Conservation (phyloP, 2,329 filamentous ascomycete genomes). For the Hypoxylon sp. region DNA sequence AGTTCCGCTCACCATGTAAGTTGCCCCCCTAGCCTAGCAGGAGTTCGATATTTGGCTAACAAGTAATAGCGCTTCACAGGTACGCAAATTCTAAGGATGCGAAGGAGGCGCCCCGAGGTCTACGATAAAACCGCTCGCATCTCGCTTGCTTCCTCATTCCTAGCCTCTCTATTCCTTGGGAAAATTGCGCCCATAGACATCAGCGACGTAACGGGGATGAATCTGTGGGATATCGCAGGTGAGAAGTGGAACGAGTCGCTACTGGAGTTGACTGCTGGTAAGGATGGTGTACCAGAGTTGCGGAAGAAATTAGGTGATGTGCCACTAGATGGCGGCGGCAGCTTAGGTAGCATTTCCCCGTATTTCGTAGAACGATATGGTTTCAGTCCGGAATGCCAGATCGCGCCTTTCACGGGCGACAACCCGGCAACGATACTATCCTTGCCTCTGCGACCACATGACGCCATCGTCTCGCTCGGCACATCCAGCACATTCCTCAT, state of each 20-base stretch:
- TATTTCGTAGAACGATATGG: slow-evolving; percentile 88
- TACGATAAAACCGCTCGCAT: slow-evolving; percentile 87
- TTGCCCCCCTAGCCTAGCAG: slow-evolving; percentile 20
- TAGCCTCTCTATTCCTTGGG: slow-evolving; percentile 91
- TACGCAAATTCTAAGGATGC: slow-evolving; percentile 94
- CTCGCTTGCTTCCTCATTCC: slow-evolving; percentile 94
- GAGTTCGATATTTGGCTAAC: slow-evolving; percentile 19
- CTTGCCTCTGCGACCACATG: slow-evolving; percentile 86
- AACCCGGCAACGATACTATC: slow-evolving; percentile 96
- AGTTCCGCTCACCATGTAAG: slow-evolving; percentile 94
- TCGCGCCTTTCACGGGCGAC: slow-evolving; percentile 93
- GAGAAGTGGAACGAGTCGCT: slow-evolving; percentile 82
- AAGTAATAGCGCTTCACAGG: slow-evolving; percentile 86
- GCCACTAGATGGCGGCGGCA: slow-evolving; percentile 82
- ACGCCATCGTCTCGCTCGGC: slow-evolving; percentile 94
- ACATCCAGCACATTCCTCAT: slow-evolving; percentile 98
- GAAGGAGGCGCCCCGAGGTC: slow-evolving; percentile 82
- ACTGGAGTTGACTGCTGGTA: slow-evolving; percentile 77
- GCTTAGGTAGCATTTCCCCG: slow-evolving; percentile 79
- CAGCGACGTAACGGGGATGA: slow-evolving; percentile 95
- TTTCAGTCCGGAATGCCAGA: slow-evolving; percentile 80
- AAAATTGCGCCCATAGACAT: slow-evolving; percentile 91
- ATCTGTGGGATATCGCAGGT: slow-evolving; percentile 89
- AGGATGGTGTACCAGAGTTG: slow-evolving; percentile 73
- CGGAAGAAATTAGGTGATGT: slow-evolving; percentile 85